Base-by-base conservation (phyloP, 306 rosid species). In the Quercus suber region DNA sequence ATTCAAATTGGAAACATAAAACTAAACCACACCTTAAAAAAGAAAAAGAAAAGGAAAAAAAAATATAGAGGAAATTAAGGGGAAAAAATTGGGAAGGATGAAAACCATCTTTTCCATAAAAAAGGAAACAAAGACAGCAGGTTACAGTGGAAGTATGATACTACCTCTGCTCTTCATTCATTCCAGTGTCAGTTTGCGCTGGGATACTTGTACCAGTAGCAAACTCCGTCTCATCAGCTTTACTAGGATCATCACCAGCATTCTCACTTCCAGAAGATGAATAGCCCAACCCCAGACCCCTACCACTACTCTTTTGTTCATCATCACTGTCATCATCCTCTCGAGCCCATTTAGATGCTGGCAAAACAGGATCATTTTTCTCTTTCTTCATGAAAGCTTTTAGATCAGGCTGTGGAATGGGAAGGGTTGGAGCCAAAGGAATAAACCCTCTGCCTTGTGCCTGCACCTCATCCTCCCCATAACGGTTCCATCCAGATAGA, bases 201-300 rank as follows among this genome's bases (percentile, higher is more conserved):
- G 86, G 83, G 80, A 86, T 65, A 77, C 91, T 84, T 63, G 90
- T 80, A 81, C 90, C 91, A 57, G 92, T 85, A 41, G 91, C 92
- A 80, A 90, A 81, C 75, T 96, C 96, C 82, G 76, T 79, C 73
- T 93, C 98, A 83, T 93, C 93, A 57, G 89, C 88, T 81, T 84
- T 91, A 77, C 64, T 53, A 72, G 82, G 82, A 71, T 86, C 92
- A 80, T 92, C 98, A 75, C 83, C 97, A 64, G 76, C 88, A 88
- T 93, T 93, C 86, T 96, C 99, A 87, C 99, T 96, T 61, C 99
- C 98, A 60, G 99, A 95, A 55, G 99, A 96, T 0, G 99, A 96
- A 83, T 96, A 93, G 87, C 97, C 87, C 80, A 96, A 82, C 35
- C 93, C 97, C 3, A 93, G 92, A 82, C 90, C 96, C 86, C 84